Evolutionary conservation across 208 protist species (phyloP).

Genomic region (Crithidia sp.): DNA sequence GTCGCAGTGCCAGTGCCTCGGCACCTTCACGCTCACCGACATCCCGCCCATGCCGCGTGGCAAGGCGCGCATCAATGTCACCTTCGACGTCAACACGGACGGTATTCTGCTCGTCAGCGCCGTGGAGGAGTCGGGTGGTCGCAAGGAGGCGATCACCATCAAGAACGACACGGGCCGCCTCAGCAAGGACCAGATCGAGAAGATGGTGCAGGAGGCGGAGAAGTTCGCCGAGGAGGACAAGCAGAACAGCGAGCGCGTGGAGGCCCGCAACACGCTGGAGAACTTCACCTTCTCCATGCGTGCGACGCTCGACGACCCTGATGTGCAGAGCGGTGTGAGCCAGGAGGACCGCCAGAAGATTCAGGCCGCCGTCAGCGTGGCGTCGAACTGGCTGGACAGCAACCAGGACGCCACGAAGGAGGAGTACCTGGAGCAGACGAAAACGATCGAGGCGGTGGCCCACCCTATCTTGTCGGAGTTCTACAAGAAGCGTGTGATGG

Average conservation of each 20-base stretch:
- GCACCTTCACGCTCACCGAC: slow-evolving; percentile 93
- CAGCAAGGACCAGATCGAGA: slow-evolving; percentile 95
- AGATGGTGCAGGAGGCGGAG: slow-evolving; percentile 96
- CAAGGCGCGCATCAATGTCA: slow-evolving; percentile 98
- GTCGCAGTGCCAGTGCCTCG: slow-evolving; percentile 95
- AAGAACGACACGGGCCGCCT: slow-evolving; percentile 98
- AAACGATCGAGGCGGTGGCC: slow-evolving; percentile 90
- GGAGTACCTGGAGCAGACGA: slow-evolving; percentile 92
- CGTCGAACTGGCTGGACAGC: slow-evolving; percentile 64
- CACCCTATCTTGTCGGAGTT: slow-evolving; percentile 96
- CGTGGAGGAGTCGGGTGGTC: slow-evolving; percentile 93
- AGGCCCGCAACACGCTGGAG: slow-evolving; percentile 95
- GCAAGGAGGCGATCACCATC: slow-evolving; percentile 90
- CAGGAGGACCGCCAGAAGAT: slow-evolving; percentile 61
- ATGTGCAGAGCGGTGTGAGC: slow-evolving; percentile 50
- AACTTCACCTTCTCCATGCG: slow-evolving; percentile 85
- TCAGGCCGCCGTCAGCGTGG: slow-evolving; percentile 51
- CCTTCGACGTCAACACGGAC: slow-evolving; percentile 98
- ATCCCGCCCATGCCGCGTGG: slow-evolving; percentile 87
- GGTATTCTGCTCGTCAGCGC: slow-evolving; percentile 97
- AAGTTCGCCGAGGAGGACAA: slow-evolving; percentile 94
- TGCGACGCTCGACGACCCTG: slow-evolving; percentile 61
- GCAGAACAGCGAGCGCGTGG: slow-evolving; percentile 77
- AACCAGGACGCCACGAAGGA: slow-evolving; percentile 84
- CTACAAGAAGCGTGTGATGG: slow-evolving; percentile 87